Evolutionary conservation across 192 early-diverging fungal genomes (phyloP).

Genomic region (Geranomyces michiganensis): DNA sequence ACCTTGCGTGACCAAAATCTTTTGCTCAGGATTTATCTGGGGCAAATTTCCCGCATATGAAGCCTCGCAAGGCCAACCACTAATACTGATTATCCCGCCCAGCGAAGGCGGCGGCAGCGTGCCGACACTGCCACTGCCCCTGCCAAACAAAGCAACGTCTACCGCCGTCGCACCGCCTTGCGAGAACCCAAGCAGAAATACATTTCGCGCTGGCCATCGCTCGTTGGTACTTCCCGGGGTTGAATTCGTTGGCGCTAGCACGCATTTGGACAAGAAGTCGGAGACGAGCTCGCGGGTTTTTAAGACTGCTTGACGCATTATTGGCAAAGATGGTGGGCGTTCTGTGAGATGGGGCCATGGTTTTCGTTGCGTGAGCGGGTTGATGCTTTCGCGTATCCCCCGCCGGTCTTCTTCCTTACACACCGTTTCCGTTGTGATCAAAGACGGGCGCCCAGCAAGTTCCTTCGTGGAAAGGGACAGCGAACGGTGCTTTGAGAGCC

Average conservation of each 20-base stretch:
- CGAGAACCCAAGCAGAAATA: constrained; percentile 75
- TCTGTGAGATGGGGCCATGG: constrained; percentile 2
- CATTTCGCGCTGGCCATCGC: constrained; percentile 40
- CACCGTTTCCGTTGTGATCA: constrained; percentile 52
- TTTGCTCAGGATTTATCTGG: neutral
- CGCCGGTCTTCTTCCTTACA: neutral
- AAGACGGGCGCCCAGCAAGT: constrained; percentile 72
- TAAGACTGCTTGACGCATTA: neutral
- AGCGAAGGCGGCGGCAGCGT: constrained; percentile 14
- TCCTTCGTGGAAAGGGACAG: constrained; percentile 65
- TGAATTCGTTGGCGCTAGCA: neutral
- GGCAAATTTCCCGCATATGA: constrained; percentile 18
- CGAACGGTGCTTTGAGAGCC: constrained; percentile 60
- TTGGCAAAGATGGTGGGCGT: constrained; percentile 21
- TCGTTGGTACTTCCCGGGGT: too few relatives aligned
- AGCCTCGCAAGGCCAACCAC: constrained; percentile 59
- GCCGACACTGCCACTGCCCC: neutral
- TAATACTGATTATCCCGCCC: constrained; percentile 65
- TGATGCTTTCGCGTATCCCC: too few relatives aligned
- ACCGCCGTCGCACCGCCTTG: constrained; percentile 72
- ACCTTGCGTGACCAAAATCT: constrained; percentile 5
- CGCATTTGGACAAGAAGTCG: constrained; percentile 47
- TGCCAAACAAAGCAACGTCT: constrained; percentile 64
- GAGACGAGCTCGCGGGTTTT: constrained; percentile 14
- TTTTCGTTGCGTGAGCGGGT: neutral